These are phyloP conservation scores for Apiotrichum mycotoxinovorans DNA, from an alignment of 1,284 basidiomycete species.

Conservation along the genomic window DNA sequence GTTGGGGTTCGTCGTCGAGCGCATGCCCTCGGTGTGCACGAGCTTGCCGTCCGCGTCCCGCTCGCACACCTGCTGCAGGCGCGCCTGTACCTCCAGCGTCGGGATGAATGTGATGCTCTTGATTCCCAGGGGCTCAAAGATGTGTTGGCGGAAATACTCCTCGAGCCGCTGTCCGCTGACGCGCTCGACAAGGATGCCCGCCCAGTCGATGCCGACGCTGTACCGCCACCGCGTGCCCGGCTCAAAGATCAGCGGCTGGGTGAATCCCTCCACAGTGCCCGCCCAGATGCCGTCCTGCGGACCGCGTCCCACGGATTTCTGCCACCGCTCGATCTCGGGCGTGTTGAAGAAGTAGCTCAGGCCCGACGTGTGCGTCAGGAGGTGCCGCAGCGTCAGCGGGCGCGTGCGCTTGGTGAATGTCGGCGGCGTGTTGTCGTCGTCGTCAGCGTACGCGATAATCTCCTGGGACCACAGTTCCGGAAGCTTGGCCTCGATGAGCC, in stretches of 20 bases:
- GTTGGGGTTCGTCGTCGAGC: neutral
- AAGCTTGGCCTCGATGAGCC: conserved; percentile 23
- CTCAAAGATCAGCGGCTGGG: conserved; percentile 21
- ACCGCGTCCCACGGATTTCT: neutral
- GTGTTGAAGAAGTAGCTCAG: conserved; percentile 1
- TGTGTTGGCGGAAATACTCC: conserved; percentile 28
- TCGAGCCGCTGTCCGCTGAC: conserved; percentile 6
- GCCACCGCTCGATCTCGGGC: conserved; percentile 5
- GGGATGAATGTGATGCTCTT: conserved; percentile 33
- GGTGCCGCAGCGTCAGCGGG: conserved; percentile 34
- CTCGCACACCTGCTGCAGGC: conserved; percentile 6
- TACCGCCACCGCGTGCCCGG: conserved; percentile 20
- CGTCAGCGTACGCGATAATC: conserved; percentile 30
- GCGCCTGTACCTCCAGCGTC: conserved; percentile 19
- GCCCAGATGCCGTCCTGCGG: neutral
- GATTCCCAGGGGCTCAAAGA: conserved; percentile 38
- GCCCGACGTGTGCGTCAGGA: conserved; percentile 34
- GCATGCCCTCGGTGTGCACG: neutral
- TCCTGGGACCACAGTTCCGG: conserved; percentile 33
- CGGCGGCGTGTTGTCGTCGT: conserved; percentile 24
- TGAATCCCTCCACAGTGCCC: conserved; percentile 13
- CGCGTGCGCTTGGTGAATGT: conserved; percentile 24
- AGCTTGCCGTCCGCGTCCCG: neutral
- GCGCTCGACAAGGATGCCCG: conserved; percentile 18
- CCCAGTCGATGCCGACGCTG: conserved; percentile 15